Base-by-base conservation (phyloP, 305 asterid species). In the Fraxinus dipetala region DNA sequence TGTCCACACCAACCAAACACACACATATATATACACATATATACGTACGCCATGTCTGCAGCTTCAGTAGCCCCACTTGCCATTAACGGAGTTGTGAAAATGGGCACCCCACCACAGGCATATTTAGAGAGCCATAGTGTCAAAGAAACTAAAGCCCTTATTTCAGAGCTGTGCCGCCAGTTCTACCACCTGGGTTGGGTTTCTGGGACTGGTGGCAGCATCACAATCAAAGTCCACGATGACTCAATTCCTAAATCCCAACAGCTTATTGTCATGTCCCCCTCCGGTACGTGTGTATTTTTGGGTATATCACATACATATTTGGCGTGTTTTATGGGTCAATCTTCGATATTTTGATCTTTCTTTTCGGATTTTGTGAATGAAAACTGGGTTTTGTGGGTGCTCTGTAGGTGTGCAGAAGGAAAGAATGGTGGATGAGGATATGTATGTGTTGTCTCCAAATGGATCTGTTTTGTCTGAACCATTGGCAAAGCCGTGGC, bases 191-290 rank as follows among this genome's bases (percentile, higher is more conserved):
- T 91, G 83, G 98, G 99, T 36, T 94, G 98, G 99, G 99, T 96
- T n/a, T 94, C 98, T 10, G 98, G 98, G 54, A 96, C 99, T 56
- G 99, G 99, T 31, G 98, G 98, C 18, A 96, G 99, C 95, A 93
- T 96, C 93, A 95, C 98, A 79, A 88, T 93, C 54, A 94, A 91
- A 86, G 97, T 94, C 79, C 94, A 93, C 2, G 96, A 94, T 82
- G 95, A 96, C 72, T 90, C 97, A 32, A 81, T 93, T 81, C 95
- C 97, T 14, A 92, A 86, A 89, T 73, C 94, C 67, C 90, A 96
- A 18, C 99, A 94, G 82, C 96, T 90, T 80, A 84, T 96, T 77
- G 91, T 93, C 85, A 94, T 94, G 98, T 93, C 98, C 59, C 97
- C 84, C 79, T 86, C 91, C 51, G 89, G 92, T 85, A 77, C 65